Evolutionary conservation across 495 filamentous ascomycete species (phyloP).

Genomic region (Penicillium egyptiacum): DNA sequence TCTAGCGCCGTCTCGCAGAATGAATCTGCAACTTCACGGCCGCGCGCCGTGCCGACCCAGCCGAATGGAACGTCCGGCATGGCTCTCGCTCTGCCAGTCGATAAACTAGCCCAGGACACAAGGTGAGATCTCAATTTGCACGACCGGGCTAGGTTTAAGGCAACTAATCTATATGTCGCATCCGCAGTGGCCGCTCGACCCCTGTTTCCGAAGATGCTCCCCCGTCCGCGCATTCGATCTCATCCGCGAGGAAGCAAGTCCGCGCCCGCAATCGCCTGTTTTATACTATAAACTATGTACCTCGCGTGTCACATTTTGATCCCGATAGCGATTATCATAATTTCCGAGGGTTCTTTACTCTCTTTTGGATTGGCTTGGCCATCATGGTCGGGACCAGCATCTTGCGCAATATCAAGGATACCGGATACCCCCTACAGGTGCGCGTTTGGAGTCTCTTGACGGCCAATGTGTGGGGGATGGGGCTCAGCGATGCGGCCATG

Average conservation of each 20-base stretch:
- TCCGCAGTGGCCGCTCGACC: conserved; percentile 76
- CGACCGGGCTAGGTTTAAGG: neutral
- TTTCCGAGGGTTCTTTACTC: conserved; percentile 93
- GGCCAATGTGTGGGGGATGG: conserved; percentile 83
- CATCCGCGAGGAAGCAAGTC: conserved; percentile 78
- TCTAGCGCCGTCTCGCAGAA: conserved; percentile 37
- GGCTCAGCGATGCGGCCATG: conserved; percentile 80
- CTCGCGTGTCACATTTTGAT: conserved; percentile 96
- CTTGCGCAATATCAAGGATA: conserved; percentile 91
- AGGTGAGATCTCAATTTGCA: conserved; percentile 25
- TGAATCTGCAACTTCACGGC: conserved; percentile 32
- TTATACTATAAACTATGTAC: conserved; percentile 90
- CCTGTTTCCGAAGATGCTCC: conserved; percentile 88
- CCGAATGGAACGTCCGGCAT: conserved; percentile 28
- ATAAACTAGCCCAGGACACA: conserved; percentile 29
- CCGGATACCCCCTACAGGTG: conserved; percentile 77
- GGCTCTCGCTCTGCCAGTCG: conserved; percentile 24
- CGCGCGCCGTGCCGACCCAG: conserved; percentile 31
- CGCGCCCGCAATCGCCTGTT: conserved; percentile 85
- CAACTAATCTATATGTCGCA: conserved; percentile 7
- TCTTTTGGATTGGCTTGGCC: conserved; percentile 95
- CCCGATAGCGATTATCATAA: conserved; percentile 87
- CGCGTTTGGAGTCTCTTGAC: conserved; percentile 86
- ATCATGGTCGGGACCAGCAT: conserved; percentile 96
- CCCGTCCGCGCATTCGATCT: conserved; percentile 82